Evolutionary conservation across 345 rosid species (phyloP), one percentile per base, ranked within the genome.

Genomic region (Citrus hindsii): DNA sequence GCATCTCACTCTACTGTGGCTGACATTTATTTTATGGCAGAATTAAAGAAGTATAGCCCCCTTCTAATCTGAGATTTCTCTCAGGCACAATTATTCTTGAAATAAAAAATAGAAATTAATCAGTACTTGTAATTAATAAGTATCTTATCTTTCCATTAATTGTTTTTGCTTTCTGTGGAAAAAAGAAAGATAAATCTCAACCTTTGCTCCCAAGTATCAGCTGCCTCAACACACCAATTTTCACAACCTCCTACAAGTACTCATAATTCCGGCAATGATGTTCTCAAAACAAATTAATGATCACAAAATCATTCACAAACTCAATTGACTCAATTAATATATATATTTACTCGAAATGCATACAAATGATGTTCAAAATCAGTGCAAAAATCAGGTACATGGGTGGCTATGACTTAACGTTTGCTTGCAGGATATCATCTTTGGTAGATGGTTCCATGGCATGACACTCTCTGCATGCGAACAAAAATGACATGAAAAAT

Each of bases 391-490:
- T 4, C 53, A 38, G 48, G 4, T 67, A 18, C 30, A 40, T 24
- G 56, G 32, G 24, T 25, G 33, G 14, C 48, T 60, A 71, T 30
- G 7, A 6, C 27, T 76, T 60, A 33, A 67, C 58, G 35, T 32
- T 63, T 70, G 21, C 46, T 24, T 66, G 58, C 60, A 66, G 33
- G 25, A 69, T 19, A 27, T 82, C 82, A 67, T 82, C 86, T 69
- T 82, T 73, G 69, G 76, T 76, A 22, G 90, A 76, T 75, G 95
- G 85, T 79, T 92, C 98, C 95, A 94, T 91, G 71, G 98, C 92
- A 80, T 94, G 98, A 65, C 96, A 94, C 68, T 87, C 88, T 78
- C 88, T 84, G 76, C 97, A 94, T 69, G 87, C 89, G 81, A 86
- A 81, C 78, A 90, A 75, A 76, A 92, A 83, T 12, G 84, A 83